Evolutionary conservation across 345 rosid genomes (phyloP).

Genomic region (Syzygium oleosum): DNA sequence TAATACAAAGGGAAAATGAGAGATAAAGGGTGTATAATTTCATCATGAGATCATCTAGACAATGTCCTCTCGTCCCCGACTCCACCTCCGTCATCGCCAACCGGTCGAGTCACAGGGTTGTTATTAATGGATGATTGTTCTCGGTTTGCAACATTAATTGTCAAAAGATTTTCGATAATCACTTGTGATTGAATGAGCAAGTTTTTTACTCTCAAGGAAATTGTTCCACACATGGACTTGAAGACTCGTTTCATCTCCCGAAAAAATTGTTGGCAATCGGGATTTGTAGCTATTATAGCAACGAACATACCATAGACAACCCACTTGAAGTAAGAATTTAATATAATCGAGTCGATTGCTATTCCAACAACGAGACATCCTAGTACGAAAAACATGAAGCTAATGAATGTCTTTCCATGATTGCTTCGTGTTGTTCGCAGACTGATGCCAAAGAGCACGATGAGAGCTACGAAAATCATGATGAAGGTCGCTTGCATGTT

Average conservation of each 20-base stretch:
- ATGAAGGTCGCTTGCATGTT: neutral
- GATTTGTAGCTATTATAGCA: neutral
- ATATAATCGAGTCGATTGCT: neutral
- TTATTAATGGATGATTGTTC: neutral
- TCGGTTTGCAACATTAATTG: neutral
- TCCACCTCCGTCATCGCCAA: neutral
- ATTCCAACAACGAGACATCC: neutral
- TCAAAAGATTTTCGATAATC: neutral
- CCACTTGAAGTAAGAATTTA: neutral
- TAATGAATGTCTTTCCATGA: neutral
- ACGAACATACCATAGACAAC: neutral
- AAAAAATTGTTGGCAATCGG: neutral
- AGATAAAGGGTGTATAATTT: neutral
- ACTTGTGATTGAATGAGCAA: neutral
- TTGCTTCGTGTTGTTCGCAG: neutral
- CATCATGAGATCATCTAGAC: neutral
- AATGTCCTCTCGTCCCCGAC: neutral
- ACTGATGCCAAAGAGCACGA: fast-evolving
- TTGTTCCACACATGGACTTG: neutral
- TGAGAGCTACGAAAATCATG: neutral
- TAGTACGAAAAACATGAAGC: neutral
- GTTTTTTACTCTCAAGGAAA: neutral
- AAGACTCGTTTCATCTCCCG: neutral
- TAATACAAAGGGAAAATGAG: neutral
- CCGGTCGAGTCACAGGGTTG: fast-evolving